Percentiles rank a stretch among this genome's conserved stretches.
These are phyloP conservation scores for Cladophialophora psammophila DNA, from an alignment of 2,329 filamentous ascomycete species.

Conservation along the genomic window DNA sequence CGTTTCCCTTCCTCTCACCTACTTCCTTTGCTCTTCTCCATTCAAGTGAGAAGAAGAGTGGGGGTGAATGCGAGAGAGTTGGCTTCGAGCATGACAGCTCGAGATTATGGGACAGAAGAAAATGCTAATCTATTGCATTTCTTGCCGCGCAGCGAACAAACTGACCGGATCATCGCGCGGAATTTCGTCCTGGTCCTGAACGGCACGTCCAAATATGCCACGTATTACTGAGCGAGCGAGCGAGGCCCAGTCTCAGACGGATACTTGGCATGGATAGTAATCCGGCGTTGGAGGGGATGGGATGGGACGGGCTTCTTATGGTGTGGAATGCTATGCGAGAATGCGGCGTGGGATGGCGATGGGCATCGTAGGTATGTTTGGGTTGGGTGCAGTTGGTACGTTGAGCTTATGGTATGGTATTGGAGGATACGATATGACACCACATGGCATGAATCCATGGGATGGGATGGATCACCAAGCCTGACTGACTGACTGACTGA, in stretches of 20 bases:
- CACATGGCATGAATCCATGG: no score
- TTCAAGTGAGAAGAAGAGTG: not conserved
- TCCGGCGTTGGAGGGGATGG: not conserved
- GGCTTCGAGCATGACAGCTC: not conserved
- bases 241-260: not conserved
- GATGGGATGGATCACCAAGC: no score
- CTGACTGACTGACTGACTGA: no score
- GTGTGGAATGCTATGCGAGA: not conserved
- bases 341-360: not conserved
- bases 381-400: not conserved
- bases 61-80: not conserved
- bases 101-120: no score
- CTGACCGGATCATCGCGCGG: conserved; percentile 64
- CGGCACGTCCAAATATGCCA: conserved; percentile 49
- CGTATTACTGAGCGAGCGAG: conserved; percentile 30
- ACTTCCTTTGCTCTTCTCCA: not conserved
- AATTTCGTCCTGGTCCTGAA: conserved; percentile 64
- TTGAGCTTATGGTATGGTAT: no score
- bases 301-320: not conserved
- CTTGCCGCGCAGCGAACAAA: conserved; percentile 56
- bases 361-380: not conserved
- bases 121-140: not conserved
- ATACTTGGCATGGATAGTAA: not conserved
- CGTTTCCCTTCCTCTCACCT: not conserved
- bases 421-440: no score